Evolutionary conservation across 2,329 filamentous ascomycete species (phyloP).

Genomic region (Hyphodiscus sp.): DNA sequence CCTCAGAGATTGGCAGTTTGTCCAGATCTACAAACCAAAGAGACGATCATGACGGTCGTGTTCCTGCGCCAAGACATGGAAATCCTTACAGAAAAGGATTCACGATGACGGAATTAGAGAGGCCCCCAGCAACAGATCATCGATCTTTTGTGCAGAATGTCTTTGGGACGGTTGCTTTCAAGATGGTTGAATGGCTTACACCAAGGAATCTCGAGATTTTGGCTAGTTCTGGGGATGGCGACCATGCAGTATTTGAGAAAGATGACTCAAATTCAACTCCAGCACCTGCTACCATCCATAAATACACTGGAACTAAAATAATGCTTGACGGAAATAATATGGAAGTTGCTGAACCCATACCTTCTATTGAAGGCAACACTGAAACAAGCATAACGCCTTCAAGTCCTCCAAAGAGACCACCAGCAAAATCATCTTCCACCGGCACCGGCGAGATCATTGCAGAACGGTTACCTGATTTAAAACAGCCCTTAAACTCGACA

Average conservation of each 20-base stretch:
- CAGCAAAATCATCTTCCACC: not conserved
- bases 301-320: not conserved
- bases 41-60: not conserved
- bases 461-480: constrained; percentile 1
- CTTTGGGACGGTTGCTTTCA: constrained; percentile 60
- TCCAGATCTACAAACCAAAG: not conserved
- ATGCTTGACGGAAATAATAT: not conserved
- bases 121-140: constrained; percentile 42
- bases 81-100: not conserved
- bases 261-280: not conserved
- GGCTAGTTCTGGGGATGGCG: constrained; percentile 8
- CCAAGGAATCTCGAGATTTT: constrained; percentile 36
- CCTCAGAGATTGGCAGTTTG: not conserved
- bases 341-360: not conserved
- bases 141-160: constrained; percentile 60
- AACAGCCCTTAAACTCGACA: constrained; percentile 5
- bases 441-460: constrained; percentile 1
- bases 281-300: not conserved
- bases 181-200: constrained; percentile 66
- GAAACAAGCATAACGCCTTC: not conserved
- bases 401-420: not conserved
- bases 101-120: constrained; percentile 11
- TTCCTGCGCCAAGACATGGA: not conserved
- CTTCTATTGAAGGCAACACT: not conserved
- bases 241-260: not conserved